A percentile compares a stretch with the other conserved stretches of the same genome.
Conservation (phyloP, 306 rosid genomes). For the Sechiopsis laciniata region DNA sequence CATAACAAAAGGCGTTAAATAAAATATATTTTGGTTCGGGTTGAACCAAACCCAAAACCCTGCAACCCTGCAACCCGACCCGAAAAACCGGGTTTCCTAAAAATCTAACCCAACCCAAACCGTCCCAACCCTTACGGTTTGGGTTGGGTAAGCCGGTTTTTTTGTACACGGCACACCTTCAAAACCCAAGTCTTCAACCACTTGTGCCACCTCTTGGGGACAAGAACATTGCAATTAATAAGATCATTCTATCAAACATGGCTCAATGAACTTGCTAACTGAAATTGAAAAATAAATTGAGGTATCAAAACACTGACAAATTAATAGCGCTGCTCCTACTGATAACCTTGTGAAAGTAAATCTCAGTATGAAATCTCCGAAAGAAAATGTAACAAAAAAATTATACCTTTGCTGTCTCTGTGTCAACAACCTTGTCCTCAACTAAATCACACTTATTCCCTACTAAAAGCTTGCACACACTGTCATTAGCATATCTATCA, state of each 20-base stretch:
- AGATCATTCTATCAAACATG: not conserved
- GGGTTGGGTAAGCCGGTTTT: too few species aligned
- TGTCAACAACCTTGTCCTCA: conserved; percentile 83
- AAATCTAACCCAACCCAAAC: too few species aligned
- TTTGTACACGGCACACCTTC: too few species aligned
- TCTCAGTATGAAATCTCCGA: not conserved
- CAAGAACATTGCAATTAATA: not conserved
- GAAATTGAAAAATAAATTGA: not conserved
- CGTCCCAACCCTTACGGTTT: too few species aligned
- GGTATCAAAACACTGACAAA: not conserved
- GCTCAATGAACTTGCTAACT: not conserved
- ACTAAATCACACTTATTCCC: conserved; percentile 87
- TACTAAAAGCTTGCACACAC: conserved; percentile 88
- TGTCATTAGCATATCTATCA: conserved; percentile 87
- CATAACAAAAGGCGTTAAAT: too few species aligned
- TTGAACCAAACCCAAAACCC: too few species aligned
- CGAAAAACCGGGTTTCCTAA: too few species aligned
- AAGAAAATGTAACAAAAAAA: not conserved
- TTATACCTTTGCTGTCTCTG: conserved; percentile 73
- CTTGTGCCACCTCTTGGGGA: too few species aligned
- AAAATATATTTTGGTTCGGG: too few species aligned
- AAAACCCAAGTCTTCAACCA: too few species aligned
- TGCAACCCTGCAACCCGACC: too few species aligned
- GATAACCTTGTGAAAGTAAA: not conserved
- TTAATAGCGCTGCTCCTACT: not conserved